Conservation (phyloP, 2,329 filamentous ascomycete species). For the Allantophomopsis lycopodina region DNA sequence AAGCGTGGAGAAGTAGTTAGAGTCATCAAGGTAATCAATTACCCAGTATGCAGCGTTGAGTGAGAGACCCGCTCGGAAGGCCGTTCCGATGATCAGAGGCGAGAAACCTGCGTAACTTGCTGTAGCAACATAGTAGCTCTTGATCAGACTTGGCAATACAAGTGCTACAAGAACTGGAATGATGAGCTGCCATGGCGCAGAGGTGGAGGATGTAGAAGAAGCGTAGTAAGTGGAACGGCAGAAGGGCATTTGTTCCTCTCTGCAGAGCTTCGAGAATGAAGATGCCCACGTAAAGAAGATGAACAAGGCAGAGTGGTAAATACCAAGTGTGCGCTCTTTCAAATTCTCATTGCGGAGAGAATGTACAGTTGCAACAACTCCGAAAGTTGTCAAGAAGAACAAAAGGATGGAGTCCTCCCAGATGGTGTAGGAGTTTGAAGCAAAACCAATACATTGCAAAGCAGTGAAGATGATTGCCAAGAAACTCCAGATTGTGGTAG, state of each 20-base stretch:
- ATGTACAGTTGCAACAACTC: slow-evolving; percentile 56
- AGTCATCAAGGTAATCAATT: slow-evolving; percentile 78
- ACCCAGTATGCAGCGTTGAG: slow-evolving; percentile 76
- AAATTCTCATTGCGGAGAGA: slow-evolving; percentile 59
- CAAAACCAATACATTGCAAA: slow-evolving; percentile 86
- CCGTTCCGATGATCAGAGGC: slow-evolving; percentile 69
- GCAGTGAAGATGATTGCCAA: slow-evolving; percentile 67
- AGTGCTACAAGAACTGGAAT: slow-evolving; percentile 67
- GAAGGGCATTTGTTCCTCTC: slow-evolving; percentile 97
- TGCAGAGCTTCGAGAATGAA: slow-evolving; percentile 82
- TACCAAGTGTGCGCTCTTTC: slow-evolving; percentile 58
- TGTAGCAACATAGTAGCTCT: slow-evolving; percentile 69
- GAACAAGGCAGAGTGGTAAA: slow-evolving; percentile 79
- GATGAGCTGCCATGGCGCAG: slow-evolving; percentile 74
- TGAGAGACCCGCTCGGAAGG: slow-evolving; percentile 63
- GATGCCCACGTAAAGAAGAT: slow-evolving; percentile 65
- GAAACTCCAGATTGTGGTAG: slow-evolving; percentile 80
- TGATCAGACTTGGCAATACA: slow-evolving; percentile 60
- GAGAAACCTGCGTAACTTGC: slow-evolving; percentile 81
- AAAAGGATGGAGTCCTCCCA: slow-evolving; percentile 95
- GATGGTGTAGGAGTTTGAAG: slow-evolving; percentile 95
- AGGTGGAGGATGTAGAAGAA: slow-evolving; percentile 82
- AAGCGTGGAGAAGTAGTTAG: slow-evolving; percentile 56
- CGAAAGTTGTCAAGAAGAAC: slow-evolving; percentile 85
- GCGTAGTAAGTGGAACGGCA: slow-evolving; percentile 94